Evolutionary conservation across 2,329 filamentous ascomycete species (phyloP).

Genomic region (Aspergillus brunneoviolaceus): DNA sequence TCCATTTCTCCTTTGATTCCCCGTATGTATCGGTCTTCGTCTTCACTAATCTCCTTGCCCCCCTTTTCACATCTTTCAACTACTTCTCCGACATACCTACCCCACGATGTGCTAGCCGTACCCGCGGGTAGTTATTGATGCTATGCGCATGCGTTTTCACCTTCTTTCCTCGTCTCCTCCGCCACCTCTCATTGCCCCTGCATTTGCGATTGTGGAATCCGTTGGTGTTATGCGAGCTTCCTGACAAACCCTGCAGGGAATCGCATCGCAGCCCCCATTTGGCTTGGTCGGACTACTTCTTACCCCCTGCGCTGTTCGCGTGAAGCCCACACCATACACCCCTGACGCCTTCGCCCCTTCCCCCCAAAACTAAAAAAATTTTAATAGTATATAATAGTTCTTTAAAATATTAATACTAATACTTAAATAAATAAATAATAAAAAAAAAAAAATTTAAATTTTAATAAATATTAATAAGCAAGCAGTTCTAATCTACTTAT

Average conservation of each 20-base stretch:
- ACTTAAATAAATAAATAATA: too few relatives aligned
- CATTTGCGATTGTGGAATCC: background rate
- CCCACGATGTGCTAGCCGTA: background rate
- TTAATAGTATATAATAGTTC: too few relatives aligned
- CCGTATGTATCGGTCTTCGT: background rate
- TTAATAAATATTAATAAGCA: too few relatives aligned
- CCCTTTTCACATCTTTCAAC: background rate
- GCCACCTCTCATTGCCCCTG: background rate
- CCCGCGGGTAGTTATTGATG: background rate
- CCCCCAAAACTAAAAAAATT: too few relatives aligned
- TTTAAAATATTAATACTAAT: too few relatives aligned
- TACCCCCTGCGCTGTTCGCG: background rate
- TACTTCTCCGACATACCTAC: background rate
- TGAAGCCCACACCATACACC: too few relatives aligned
- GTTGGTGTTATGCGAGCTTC: background rate
- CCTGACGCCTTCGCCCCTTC: background rate
- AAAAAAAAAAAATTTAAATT: too few relatives aligned
- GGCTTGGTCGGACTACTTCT: slow-evolving; percentile 5
- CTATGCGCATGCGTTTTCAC: background rate
- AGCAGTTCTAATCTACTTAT: too few relatives aligned
- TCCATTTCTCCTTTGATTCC: slow-evolving; percentile 1
- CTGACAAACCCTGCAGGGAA: background rate
- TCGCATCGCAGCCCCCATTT: background rate
- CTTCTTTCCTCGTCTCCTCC: background rate
- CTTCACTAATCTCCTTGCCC: background rate